These are phyloP conservation scores for Neonectria punicea DNA, from an alignment of 2,329 filamentous ascomycete species.

Conservation along the genomic window DNA sequence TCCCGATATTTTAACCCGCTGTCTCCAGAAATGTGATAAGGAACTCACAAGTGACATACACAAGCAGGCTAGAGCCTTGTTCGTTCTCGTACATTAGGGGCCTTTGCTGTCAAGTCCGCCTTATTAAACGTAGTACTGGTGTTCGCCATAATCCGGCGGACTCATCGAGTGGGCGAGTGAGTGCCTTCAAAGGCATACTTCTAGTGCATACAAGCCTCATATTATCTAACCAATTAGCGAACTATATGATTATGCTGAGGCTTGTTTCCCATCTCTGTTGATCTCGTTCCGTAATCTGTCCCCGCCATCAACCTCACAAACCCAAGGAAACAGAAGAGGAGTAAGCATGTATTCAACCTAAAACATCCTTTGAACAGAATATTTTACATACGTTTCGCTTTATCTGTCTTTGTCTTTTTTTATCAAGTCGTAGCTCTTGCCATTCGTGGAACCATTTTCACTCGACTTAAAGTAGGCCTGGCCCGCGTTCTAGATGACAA, in stretches of 20 bases:
- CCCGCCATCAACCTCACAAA: neutral
- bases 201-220: too few relatives aligned
- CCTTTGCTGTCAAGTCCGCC: neutral
- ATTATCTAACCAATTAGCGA: too few relatives aligned
- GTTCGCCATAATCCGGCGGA: too few relatives aligned
- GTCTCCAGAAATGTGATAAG: neutral
- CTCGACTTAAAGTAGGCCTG: neutral
- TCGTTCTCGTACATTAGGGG: neutral
- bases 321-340: neutral
- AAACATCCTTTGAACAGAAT: neutral
- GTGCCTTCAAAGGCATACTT: too few relatives aligned
- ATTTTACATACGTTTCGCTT: accelerated
- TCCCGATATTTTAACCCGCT: neutral
- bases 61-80: neutral
- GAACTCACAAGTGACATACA: neutral
- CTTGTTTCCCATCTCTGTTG: neutral
- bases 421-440: neutral
- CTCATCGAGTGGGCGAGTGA: too few relatives aligned
- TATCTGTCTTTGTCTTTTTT: neutral
- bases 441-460: neutral
- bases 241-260: neutral
- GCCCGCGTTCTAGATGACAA: neutral
- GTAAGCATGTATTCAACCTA: neutral
- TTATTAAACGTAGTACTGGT: too few relatives aligned
- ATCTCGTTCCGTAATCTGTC: neutral